Base-by-base conservation (phyloP, 1,284 basidiomycete species). In the Sanguinoderma infundibulare region DNA sequence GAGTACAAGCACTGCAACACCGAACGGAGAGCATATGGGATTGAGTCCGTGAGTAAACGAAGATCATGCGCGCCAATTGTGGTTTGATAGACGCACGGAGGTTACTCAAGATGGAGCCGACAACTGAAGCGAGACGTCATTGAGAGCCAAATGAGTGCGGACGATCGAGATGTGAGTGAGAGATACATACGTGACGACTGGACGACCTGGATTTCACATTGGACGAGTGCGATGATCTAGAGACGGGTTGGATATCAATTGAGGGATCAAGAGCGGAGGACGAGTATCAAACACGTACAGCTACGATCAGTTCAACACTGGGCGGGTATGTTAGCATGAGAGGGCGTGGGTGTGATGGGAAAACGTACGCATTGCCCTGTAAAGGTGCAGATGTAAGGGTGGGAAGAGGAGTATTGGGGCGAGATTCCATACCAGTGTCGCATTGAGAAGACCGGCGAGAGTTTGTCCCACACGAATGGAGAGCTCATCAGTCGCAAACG, bases 401-500 rank as follows among this genome's bases (percentile, higher is more conserved):
- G 34, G 17, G 8, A 36, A 51, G 47, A 10, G 22, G 26, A 20
- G 3, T 22, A 47, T n/a, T 50, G 42, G 44, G 44, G 47, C 42
- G 34, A 42, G 49, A 53, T 53, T 32, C 75, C 83, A 66, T 69
- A 91, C 91, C 64, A 96, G 79, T 8, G 94, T 96, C 12, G 93
- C 94, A 74, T 96, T 96, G 61, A 96, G 74, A 14, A 96, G 80
- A 61, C 93, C 94, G 5, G 91, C 94, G 4, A 96, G 77, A 0
- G 94, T 95, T 76, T 96, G 92, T 2, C 94, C 90, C 1, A 92
- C 86, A 35, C 90, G 87, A 63, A 96, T 70, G 0, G 94, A 93
- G 5, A 96, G 74, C 69, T 96, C 92, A 67, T 96, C 95, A 0
- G 95, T 97, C 0, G 92, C 92, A 72, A 94, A 94, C 1, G 90